Conservation (phyloP, 1,284 basidiomycete species). For the Sporisorium scitamineum region DNA sequence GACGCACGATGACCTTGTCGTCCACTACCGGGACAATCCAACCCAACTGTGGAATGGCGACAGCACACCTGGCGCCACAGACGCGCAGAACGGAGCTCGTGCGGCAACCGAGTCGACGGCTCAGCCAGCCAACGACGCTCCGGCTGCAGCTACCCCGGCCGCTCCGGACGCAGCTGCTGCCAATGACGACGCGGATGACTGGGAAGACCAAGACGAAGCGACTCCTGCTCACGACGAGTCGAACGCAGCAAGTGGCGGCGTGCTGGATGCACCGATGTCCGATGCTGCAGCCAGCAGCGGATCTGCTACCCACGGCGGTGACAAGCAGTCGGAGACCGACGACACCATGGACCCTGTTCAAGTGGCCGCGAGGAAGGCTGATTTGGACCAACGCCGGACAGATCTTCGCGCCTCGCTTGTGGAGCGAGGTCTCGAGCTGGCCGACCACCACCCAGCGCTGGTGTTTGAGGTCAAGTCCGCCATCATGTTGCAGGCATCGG, state of each 20-base stretch:
- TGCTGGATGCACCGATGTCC: slow-evolving; percentile 41
- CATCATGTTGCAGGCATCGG: slow-evolving; percentile 53
- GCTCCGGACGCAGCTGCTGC: slow-evolving; percentile 12
- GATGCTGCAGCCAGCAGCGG: slow-evolving; percentile 14
- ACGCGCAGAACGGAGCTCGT: slow-evolving; percentile 8
- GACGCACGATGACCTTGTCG: slow-evolving; percentile 69
- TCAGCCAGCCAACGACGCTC: slow-evolving; percentile 64
- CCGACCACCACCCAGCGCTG: slow-evolving; percentile 86
- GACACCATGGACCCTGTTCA: slow-evolving; percentile 44
- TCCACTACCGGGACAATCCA: slow-evolving; percentile 47
- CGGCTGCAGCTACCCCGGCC: slow-evolving; percentile 64
- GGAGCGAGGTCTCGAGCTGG: slow-evolving; percentile 74
- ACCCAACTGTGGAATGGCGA: slow-evolving; percentile 33
- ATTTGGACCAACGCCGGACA: slow-evolving; percentile 64
- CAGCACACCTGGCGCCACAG: slow-evolving; percentile 7
- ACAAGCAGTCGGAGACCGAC: slow-evolving; percentile 9
- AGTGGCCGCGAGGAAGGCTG: slow-evolving; percentile 34
- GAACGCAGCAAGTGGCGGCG: slow-evolving; percentile 31
- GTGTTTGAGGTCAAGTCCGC: slow-evolving; percentile 81
- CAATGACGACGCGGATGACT: slow-evolving; percentile 40
- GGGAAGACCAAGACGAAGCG: slow-evolving; percentile 45
- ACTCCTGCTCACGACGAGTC: slow-evolving; percentile 41
- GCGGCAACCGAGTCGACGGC: slow-evolving; percentile 10
- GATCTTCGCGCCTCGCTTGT: slow-evolving; percentile 70
- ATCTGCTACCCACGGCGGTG: background rate